phyloP scores from a whole-genome alignment of 768 basidiomycete genomes.

The Trametes maxima region DNA sequence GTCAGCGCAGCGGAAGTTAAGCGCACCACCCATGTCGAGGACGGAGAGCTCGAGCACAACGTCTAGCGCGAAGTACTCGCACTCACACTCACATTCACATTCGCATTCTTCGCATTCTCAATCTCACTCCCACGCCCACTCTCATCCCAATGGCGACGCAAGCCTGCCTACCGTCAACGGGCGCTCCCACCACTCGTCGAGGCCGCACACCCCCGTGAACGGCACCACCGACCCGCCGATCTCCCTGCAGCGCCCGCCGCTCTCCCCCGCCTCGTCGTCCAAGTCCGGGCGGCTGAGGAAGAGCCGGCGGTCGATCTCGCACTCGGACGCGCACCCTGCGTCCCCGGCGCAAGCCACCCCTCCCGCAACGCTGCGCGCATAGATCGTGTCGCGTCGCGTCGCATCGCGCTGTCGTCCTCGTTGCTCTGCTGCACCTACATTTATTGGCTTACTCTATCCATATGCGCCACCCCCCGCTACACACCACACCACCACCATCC shows the following conservation, averaged over 20 bases:
- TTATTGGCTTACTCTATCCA: conserved; percentile 12
- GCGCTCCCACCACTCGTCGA: neutral
- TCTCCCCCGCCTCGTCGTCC: conserved; percentile 16
- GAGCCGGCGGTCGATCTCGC: conserved; percentile 23
- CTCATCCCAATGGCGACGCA: neutral
- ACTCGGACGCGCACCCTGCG: conserved; percentile 15
- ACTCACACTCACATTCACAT: neutral
- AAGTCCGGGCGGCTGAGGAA: conserved; percentile 19
- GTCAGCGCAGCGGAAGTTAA: conserved; percentile 19
- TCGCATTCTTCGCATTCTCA: neutral
- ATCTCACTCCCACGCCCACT: neutral
- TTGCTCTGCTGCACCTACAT: neutral
- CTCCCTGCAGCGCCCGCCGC: conserved; percentile 14
- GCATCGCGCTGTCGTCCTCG: neutral
- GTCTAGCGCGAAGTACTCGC: neutral
- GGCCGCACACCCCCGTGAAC: conserved; percentile 8
- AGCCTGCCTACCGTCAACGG: neutral
- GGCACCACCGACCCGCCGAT: conserved; percentile 1
- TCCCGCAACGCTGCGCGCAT: conserved; percentile 1
- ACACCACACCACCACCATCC: neutral
- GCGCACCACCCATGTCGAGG: conserved; percentile 9
- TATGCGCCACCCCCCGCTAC: conserved; percentile 5
- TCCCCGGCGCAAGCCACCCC: neutral
- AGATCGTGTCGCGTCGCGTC: neutral
- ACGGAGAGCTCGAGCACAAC: conserved; percentile 21